Conservation (phyloP, 1,284 basidiomycete genomes). For the Ganoderma sinense region DNA sequence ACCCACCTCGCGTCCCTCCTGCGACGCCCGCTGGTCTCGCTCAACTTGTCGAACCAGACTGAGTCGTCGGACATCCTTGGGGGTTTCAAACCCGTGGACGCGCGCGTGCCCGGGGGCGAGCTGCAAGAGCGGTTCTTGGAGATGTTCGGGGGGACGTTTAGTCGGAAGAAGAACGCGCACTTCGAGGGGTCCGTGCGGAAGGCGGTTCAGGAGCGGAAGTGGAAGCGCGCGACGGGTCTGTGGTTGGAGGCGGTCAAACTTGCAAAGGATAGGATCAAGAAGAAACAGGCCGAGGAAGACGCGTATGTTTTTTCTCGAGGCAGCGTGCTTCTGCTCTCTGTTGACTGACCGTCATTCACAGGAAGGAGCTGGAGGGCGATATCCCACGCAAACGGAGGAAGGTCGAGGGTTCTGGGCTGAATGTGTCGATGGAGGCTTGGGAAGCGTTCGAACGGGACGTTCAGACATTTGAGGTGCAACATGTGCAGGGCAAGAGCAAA, state of each 20-base stretch:
- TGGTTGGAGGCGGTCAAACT: constrained; percentile 85
- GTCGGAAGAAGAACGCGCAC: constrained; percentile 88
- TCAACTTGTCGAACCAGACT: constrained; percentile 97
- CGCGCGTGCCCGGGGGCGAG: constrained; percentile 77
- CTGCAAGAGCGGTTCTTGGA: constrained; percentile 84
- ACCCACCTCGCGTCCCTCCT: constrained; percentile 89
- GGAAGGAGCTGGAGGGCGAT: constrained; percentile 41
- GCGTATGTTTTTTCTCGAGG: constrained; percentile 46
- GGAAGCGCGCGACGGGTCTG: constrained; percentile 85
- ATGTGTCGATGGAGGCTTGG: constrained; percentile 70
- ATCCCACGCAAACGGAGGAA: constrained; percentile 81
- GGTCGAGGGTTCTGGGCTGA: constrained; percentile 55
- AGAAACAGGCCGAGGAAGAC: constrained; percentile 50
- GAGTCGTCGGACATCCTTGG: constrained; percentile 95
- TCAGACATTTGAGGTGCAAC: constrained; percentile 85
- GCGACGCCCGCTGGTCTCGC: constrained; percentile 80
- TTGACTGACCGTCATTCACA: constrained; percentile 24
- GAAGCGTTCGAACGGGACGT: constrained; percentile 76
- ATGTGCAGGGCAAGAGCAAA: constrained; percentile 85
- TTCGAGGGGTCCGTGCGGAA: constrained; percentile 89
- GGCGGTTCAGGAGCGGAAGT: constrained; percentile 85
- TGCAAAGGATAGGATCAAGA: constrained; percentile 68
- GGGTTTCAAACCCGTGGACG: constrained; percentile 95
- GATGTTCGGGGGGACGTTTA: constrained; percentile 91
- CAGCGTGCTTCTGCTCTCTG: neutral